Evolutionary conservation across 345 rosid species (phyloP), one percentile per base, ranked within the genome.

Genomic region (Psidium guajava): DNA sequence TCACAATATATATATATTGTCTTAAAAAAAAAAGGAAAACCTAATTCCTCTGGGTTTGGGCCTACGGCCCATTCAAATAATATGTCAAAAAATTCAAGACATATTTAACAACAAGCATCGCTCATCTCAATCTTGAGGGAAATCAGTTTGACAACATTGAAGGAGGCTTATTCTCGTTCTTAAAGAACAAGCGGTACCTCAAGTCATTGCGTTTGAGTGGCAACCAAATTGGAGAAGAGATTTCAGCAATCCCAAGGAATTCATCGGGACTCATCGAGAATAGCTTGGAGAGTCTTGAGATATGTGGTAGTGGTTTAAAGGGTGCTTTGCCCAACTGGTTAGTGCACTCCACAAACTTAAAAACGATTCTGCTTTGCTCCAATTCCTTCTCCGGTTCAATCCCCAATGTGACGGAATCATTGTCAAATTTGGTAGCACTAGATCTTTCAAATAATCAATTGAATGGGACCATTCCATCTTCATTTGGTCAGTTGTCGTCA

Each of bases 71-170:
- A n/a, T n/a, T n/a, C n/a, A n/a, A n/a, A n/a, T n/a, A n/a, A n/a
- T n/a, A n/a, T n/a, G n/a, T n/a, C n/a, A n/a, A n/a, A n/a, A n/a
- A n/a, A n/a, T n/a, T n/a, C n/a, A n/a, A n/a, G n/a, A n/a, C n/a
- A n/a, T n/a, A n/a, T n/a, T n/a, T n/a, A n/a, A n/a, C n/a, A n/a
- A n/a, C n/a, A n/a, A 57, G 7, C 16, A 57, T 57, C 10, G 28
- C 14, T 57, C 15, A 25, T 24, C 61, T 57, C 6, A 9, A 57
- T 11, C 61, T 57, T 2, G 27, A n/a, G 25, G 64, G 15, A 0
- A 57, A 57, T 2, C 0, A 0, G 12, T 0, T 57, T 11, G 64
- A 11, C 3, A 25, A 3, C 0, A 57, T 57, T 57, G 28, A 36
- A 36, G 36, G 36, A 36, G 36, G 36, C 36, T 36, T 36, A 36